Percentiles rank a stretch among this genome's conserved stretches.
These are phyloP conservation scores for Pogostemon cablin DNA, from an alignment of 257 asterid genomes.

Conservation along the genomic window DNA sequence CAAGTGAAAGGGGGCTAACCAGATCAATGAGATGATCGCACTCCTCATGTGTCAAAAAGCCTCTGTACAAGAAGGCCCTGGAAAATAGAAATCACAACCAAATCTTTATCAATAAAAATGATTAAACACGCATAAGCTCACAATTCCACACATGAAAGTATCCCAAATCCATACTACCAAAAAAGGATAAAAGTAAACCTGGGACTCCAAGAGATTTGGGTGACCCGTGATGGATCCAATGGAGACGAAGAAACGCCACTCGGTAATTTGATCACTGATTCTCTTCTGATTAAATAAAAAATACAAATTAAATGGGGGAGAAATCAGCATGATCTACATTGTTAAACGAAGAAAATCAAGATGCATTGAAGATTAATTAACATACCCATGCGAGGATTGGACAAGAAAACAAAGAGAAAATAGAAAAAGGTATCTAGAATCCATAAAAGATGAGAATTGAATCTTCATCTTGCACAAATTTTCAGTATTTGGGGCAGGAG, in stretches of 20 bases:
- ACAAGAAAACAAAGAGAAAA: conserved; percentile 46
- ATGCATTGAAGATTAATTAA: not conserved
- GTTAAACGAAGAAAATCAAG: not conserved
- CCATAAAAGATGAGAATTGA: conserved; percentile 42
- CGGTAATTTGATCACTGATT: conserved; percentile 47
- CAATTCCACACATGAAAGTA: not conserved
- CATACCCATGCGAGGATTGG: conserved; percentile 53
- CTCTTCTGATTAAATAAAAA: conserved; percentile 40
- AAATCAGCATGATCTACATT: conserved; percentile 43
- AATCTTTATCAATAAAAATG: conserved; percentile 15
- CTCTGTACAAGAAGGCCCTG: conserved; percentile 78
- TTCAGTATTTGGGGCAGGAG: not conserved
- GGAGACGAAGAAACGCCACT: conserved; percentile 49
- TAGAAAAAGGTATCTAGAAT: conserved; percentile 39
- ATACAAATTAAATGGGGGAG: not conserved
- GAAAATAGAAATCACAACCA: conserved; percentile 26
- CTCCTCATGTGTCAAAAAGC: conserved; percentile 70
- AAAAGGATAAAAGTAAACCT: conserved; percentile 44
- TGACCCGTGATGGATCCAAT: conserved; percentile 79
- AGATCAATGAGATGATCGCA: conserved; percentile 79
- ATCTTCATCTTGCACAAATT: not conserved
- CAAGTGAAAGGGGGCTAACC: conserved; percentile 47
- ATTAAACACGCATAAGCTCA: conserved; percentile 17
- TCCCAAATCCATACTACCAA: not conserved
- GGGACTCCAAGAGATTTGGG: conserved; percentile 86